Evolutionary conservation across 192 early-diverging fungal genomes (phyloP).

Genomic region (Phycomyces blakesleeanus): DNA sequence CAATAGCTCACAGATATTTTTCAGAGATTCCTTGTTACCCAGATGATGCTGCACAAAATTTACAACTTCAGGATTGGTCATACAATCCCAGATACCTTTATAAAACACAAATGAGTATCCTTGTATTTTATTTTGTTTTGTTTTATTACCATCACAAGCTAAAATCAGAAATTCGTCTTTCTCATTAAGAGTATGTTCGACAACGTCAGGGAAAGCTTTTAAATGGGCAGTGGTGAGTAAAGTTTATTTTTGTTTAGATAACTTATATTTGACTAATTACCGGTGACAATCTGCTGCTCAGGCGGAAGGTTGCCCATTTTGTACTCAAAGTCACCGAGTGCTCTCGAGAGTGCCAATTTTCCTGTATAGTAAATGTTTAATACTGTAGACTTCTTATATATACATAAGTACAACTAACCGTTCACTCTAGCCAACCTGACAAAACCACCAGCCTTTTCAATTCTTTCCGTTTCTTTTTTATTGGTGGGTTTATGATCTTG

Average conservation of each 20-base stretch:
- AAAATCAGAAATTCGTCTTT: conserved; percentile 89
- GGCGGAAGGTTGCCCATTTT: conserved; percentile 75
- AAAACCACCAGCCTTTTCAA: conserved; percentile 89
- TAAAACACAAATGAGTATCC: too few species aligned
- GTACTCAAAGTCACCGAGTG: conserved; percentile 97
- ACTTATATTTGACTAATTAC: conserved; percentile 16
- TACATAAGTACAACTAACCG: conserved; percentile 43
- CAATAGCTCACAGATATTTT: too few species aligned
- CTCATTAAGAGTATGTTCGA: conserved; percentile 49
- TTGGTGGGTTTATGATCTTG: conserved; percentile 95
- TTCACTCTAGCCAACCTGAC: conserved; percentile 98
- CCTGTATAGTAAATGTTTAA: conserved; percentile 33
- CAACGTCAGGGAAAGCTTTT: conserved; percentile 74
- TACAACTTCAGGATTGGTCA: too few species aligned
- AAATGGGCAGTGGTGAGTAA: not conserved
- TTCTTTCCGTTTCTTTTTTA: conserved; percentile 78
- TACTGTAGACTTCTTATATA: not conserved
- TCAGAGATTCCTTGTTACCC: too few species aligned
- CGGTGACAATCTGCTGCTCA: conserved; percentile 91
- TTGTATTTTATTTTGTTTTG: too few species aligned
- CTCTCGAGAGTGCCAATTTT: conserved; percentile 91
- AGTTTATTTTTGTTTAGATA: not conserved
- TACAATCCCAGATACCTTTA: too few species aligned
- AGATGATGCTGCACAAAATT: too few species aligned
- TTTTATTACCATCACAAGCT: conserved; percentile 81